Conservation (phyloP, 2,329 filamentous ascomycete species). For the Pestalotiopsis sp. region DNA sequence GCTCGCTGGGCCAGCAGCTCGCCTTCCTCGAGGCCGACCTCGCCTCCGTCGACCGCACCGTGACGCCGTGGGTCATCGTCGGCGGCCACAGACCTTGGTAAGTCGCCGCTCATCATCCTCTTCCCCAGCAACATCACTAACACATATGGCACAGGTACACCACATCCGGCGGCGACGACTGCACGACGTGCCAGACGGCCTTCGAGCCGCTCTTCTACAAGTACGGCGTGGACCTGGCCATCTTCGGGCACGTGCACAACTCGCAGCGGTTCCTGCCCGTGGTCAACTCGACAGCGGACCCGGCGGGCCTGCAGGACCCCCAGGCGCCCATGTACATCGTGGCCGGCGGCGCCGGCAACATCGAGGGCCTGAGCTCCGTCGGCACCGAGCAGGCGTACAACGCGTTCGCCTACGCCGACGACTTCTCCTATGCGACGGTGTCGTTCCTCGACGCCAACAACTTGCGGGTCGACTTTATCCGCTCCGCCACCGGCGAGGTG, state of each 20-base stretch:
- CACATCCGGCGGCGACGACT: slow-evolving; percentile 35
- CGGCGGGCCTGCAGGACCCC: slow-evolving; percentile 40
- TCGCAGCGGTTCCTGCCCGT: slow-evolving; percentile 53
- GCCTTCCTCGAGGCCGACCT: slow-evolving; percentile 58
- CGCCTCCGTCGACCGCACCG: slow-evolving; percentile 54
- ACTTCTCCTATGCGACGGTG: slow-evolving; percentile 55
- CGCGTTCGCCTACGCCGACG: slow-evolving; percentile 51
- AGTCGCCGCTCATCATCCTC: neutral
- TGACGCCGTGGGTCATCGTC: slow-evolving; percentile 57
- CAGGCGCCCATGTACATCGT: slow-evolving; percentile 55
- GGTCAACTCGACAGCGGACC: slow-evolving; percentile 37
- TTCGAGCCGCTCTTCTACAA: slow-evolving; percentile 57
- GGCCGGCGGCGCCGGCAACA: slow-evolving; percentile 58
- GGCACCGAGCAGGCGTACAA: slow-evolving; percentile 45
- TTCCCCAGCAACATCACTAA: too few relatives aligned
- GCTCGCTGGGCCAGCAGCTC: slow-evolving; percentile 49
- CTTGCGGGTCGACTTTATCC: slow-evolving; percentile 53
- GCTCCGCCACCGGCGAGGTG: slow-evolving; percentile 48
- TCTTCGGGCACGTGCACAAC: slow-evolving; percentile 63
- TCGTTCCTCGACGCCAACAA: slow-evolving; percentile 46
- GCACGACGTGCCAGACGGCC: slow-evolving; percentile 49
- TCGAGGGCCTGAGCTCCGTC: slow-evolving; percentile 50
- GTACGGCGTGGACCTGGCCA: slow-evolving; percentile 58
- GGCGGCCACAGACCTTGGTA: slow-evolving; percentile 46
- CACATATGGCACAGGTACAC: slow-evolving; percentile 39